Evolutionary conservation across 805 yeast species (phyloP).

Genomic region (Cyberlindnera saturnus): DNA sequence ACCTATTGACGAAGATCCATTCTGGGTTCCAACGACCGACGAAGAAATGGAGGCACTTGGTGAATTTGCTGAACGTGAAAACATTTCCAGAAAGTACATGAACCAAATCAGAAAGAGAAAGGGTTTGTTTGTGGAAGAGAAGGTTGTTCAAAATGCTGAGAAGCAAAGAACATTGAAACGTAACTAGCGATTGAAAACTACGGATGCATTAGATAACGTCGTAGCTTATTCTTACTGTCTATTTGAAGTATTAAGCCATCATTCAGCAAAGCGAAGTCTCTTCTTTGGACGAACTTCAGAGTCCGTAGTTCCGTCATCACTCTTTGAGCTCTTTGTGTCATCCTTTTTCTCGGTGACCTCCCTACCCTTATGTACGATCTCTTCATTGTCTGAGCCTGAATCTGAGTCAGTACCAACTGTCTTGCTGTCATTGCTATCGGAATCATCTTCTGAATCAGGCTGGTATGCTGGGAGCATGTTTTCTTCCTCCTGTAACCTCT

Average conservation of each 20-base stretch:
- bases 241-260: not conserved
- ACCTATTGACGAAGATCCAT: slow-evolving; percentile 85
- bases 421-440: slow-evolving; percentile 1
- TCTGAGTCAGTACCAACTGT: slow-evolving; percentile 6
- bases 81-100: slow-evolving; percentile 83
- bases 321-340: not conserved
- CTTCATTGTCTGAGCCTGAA: slow-evolving; percentile 2
- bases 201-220: not conserved
- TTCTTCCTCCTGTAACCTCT: slow-evolving; percentile 15
- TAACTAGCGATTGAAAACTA: slow-evolving; percentile 1
- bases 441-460: slow-evolving; percentile 11
- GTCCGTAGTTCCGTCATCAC: not conserved
- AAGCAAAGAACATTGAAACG: slow-evolving; percentile 85
- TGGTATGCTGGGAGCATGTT: slow-evolving; percentile 17
- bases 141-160: slow-evolving; percentile 87
- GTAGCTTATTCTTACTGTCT: not conserved
- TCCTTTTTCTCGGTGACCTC: not conserved
- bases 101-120: slow-evolving; percentile 76
- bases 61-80: slow-evolving; percentile 86
- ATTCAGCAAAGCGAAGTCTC: slow-evolving; percentile 6
- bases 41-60: slow-evolving; percentile 94
- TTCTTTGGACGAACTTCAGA: slow-evolving; percentile 2
- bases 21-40: slow-evolving; percentile 98
- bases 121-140: slow-evolving; percentile 86
- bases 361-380: not conserved